Evolutionary conservation across 2,329 filamentous ascomycete genomes (phyloP).

Genomic region (Aspergillus texensis): DNA sequence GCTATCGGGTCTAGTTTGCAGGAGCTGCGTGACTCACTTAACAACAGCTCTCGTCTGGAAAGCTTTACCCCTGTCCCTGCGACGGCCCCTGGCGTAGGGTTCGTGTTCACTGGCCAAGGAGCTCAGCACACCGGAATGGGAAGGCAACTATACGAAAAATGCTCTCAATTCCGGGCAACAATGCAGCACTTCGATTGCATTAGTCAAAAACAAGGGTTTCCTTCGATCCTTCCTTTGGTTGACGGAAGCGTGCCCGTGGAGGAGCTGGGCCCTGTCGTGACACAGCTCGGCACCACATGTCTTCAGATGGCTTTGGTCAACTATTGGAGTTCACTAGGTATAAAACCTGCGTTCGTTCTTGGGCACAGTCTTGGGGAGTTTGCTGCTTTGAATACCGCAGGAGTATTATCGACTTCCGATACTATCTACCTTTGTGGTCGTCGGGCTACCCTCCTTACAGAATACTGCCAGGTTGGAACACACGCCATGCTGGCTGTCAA

Average conservation of each 20-base stretch:
- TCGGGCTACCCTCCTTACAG: slow-evolving; percentile 45
- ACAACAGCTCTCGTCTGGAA: slow-evolving; percentile 11
- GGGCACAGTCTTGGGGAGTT: slow-evolving; percentile 48
- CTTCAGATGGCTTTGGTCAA: slow-evolving; percentile 45
- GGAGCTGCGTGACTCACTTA: slow-evolving; percentile 13
- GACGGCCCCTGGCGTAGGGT: slow-evolving; percentile 23
- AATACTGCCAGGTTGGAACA: slow-evolving; percentile 39
- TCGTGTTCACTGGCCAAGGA: slow-evolving; percentile 42
- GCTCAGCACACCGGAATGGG: slow-evolving; percentile 40
- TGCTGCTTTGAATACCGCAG: slow-evolving; percentile 42
- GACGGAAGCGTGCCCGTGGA: slow-evolving; percentile 34
- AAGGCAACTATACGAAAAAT: slow-evolving; percentile 37
- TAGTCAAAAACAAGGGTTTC: slow-evolving; percentile 36
- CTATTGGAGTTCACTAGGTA: slow-evolving; percentile 41
- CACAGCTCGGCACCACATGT: slow-evolving; percentile 39
- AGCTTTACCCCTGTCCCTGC: slow-evolving; percentile 26
- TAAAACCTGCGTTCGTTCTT: slow-evolving; percentile 43
- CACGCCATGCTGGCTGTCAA: slow-evolving; percentile 50
- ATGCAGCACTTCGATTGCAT: slow-evolving; percentile 38
- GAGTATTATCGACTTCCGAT: slow-evolving; percentile 40
- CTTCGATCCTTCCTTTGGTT: slow-evolving; percentile 41
- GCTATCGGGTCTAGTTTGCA: slow-evolving; percentile 11
- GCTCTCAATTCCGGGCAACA: slow-evolving; percentile 31
- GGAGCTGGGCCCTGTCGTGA: slow-evolving; percentile 31
- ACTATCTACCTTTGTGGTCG: slow-evolving; percentile 56